phyloP scores from a whole-genome alignment of 2,329 filamentous ascomycete species.

The Lasiodiplodia hormozganensis region DNA sequence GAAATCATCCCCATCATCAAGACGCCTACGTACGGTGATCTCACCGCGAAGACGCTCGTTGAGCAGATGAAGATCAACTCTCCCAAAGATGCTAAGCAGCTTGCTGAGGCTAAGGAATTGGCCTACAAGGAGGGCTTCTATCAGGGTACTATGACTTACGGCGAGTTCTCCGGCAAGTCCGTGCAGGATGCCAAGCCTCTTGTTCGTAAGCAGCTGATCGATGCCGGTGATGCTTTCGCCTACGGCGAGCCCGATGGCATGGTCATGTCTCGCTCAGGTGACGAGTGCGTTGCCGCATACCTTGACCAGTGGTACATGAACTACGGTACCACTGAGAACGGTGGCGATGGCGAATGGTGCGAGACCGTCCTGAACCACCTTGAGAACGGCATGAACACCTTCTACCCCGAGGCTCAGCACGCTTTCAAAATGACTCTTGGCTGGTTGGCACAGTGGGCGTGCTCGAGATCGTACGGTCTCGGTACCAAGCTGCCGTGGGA shows the following conservation, averaged over 20 bases:
- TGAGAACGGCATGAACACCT: slow-evolving; percentile 75
- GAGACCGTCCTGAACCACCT: slow-evolving; percentile 61
- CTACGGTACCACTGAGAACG: slow-evolving; percentile 72
- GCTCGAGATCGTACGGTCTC: slow-evolving; percentile 87
- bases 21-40: slow-evolving; percentile 85
- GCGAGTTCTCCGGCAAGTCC: slow-evolving; percentile 85
- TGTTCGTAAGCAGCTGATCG: slow-evolving; percentile 78
- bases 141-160: slow-evolving; percentile 86
- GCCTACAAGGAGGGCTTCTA: slow-evolving; percentile 99
- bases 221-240: slow-evolving; percentile 79
- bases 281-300: slow-evolving; percentile 90
- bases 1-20: slow-evolving; percentile 80
- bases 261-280: slow-evolving; percentile 86
- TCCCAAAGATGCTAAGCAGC: slow-evolving; percentile 89
- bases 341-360: slow-evolving; percentile 81
- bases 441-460: slow-evolving; percentile 97
- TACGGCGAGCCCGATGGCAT: slow-evolving; percentile 93
- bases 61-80: slow-evolving; percentile 96
- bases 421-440: slow-evolving; percentile 81
- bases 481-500: slow-evolving; percentile 97
- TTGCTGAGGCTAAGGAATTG: slow-evolving; percentile 92
- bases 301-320: slow-evolving; percentile 99
- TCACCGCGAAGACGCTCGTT: slow-evolving; percentile 82
- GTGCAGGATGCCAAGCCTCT: slow-evolving; percentile 89
- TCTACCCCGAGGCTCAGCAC: slow-evolving; percentile 64